Conservation (phyloP, 73 alveolate genomes). For the Effrenium voratum region DNA sequence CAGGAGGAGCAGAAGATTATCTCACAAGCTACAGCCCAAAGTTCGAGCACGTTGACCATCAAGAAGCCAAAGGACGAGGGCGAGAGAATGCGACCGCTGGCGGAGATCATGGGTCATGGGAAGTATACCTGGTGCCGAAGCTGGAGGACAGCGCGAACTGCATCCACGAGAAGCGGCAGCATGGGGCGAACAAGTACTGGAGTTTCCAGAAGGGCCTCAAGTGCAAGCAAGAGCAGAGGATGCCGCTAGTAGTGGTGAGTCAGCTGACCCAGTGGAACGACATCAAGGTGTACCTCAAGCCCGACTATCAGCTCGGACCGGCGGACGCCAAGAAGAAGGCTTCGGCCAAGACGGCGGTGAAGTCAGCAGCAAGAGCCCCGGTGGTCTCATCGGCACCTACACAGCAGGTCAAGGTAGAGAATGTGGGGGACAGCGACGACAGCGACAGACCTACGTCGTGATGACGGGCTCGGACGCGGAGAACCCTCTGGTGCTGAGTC, state of each 20-base stretch:
- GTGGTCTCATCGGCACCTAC: not conserved
- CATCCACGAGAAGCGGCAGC: not conserved
- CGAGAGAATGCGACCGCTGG: not conserved
- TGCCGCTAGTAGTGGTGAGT: not conserved
- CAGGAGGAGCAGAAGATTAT: not conserved
- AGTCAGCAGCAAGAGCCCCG: not conserved
- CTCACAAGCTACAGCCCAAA: not conserved
- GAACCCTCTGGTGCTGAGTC: not conserved
- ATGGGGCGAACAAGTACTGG: not conserved
- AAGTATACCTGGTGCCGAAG: constrained; percentile 4
- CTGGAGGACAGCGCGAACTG: not conserved
- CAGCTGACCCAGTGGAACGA: constrained; percentile 22
- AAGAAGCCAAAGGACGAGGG: not conserved
- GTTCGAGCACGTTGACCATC: not conserved
- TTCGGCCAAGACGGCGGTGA: not conserved
- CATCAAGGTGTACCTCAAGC: not conserved
- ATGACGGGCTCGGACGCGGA: not conserved
- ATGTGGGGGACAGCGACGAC: not conserved
- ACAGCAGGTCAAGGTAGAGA: not conserved
- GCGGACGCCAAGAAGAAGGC: not conserved
- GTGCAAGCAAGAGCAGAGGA: not conserved
- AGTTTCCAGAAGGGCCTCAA: not conserved
- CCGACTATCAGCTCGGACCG: not conserved
- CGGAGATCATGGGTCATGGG: not conserved
- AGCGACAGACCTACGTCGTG: not conserved